Evolutionary conservation across 2,329 filamentous ascomycete genomes (phyloP), one percentile per base, ranked within the genome.

Genomic region (Rutstroemia sp.): DNA sequence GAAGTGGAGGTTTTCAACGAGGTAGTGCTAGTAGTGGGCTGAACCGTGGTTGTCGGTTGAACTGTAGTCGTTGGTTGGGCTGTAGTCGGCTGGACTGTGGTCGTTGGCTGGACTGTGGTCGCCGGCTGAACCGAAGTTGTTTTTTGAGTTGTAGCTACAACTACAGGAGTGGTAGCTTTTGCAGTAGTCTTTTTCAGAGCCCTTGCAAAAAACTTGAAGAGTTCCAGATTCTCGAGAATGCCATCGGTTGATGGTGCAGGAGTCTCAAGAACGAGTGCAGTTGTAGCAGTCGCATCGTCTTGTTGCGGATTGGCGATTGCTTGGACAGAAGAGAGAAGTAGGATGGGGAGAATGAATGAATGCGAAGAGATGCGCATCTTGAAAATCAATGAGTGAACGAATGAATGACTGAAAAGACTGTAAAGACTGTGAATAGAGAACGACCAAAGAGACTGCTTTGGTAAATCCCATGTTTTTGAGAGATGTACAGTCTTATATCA

Each of bases 181-280:
- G n/a, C 25, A 34, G 25, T 52, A 8, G 39, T 47, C 14, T 47
- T 54, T 16, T 48, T 54, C 16, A 23, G 27, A 9, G 42, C 51
- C 17, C 51, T 54, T 36, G 27, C 51, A n/a, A 54, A 54, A 16
- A 54, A 54, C 27, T 27, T 54, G 19, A 54, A 47, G 14, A 48
- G 7, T 19, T 36, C 42, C 16, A 27, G 4, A 39, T 54, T 39
- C 2, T 39, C 42, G 9, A 54, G 7, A 34, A 25, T n/a, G 12
- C 27, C 19, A 7, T 30, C 30, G 4, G 25, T 30, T 7, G 21
- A 21, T 38, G 42, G 21, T 1, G 27, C 14, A 25, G 30, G 4
- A 9, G 27, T 38, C 42, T 54, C 51, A 19, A 27, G 19, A 48
- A 19, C 30, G n/a, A 40, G 8, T 19, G 14, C 34, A 8, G 27